Evolutionary conservation across 352 stramenopile genomes (phyloP).

Genomic region (Phytophthora cactorum): DNA sequence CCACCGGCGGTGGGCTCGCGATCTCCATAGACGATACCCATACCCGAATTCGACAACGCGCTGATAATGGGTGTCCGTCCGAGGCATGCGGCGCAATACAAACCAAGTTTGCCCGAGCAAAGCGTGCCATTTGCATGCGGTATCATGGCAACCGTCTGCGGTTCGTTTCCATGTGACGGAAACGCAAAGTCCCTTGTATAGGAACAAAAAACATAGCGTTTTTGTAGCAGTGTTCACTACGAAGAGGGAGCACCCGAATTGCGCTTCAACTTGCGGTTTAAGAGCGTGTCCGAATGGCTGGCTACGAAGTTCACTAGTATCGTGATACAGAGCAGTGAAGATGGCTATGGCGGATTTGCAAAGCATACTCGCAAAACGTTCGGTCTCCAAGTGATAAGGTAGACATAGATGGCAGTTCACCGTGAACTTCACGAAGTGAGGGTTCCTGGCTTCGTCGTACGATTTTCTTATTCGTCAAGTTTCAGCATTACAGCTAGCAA

Average conservation of each 20-base stretch:
- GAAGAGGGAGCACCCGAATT: not conserved
- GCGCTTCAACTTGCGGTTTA: constrained; percentile 15
- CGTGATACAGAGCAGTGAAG: not conserved
- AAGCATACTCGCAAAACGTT: too few relatives aligned
- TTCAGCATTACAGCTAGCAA: too few relatives aligned
- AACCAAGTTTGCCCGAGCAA: not conserved
- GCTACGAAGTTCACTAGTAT: not conserved
- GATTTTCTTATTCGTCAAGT: not conserved
- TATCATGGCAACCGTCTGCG: not conserved
- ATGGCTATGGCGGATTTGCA: too few relatives aligned
- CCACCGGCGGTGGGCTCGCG: too few relatives aligned
- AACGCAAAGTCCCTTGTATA: not conserved
- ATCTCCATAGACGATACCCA: not conserved
- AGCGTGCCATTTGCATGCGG: not conserved
- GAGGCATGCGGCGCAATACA: not conserved
- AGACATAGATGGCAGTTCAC: too few relatives aligned
- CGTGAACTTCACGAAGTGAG: not conserved
- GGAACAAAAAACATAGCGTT: not conserved
- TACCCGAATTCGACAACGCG: not conserved
- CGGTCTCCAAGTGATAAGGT: too few relatives aligned
- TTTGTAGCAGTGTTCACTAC: constrained; percentile 7
- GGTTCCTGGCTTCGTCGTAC: not conserved
- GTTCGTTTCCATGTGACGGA: constrained; percentile 16
- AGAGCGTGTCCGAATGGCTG: not conserved
- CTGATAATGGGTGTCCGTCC: not conserved